phyloP scores from a whole-genome alignment of 2,329 filamentous ascomycete species.

The Fusarium buharicum region DNA sequence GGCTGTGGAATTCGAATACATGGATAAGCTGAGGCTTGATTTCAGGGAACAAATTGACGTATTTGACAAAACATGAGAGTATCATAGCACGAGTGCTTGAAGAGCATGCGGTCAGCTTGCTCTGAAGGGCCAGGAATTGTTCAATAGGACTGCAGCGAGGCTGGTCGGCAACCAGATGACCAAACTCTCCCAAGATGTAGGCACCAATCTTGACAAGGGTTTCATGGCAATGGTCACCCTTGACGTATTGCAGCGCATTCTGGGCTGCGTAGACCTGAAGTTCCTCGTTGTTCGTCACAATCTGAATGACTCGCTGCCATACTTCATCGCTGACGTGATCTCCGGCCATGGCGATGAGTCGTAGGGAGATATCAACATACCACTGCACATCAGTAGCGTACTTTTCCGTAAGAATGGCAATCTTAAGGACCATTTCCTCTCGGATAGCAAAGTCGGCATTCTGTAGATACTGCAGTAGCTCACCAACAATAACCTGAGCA shows the following conservation, averaged over 20 bases:
- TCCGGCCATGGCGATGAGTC: constrained; percentile 94
- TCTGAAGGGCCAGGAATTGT: constrained; percentile 91
- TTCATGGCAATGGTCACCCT: constrained; percentile 93
- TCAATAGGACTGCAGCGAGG: constrained; percentile 95
- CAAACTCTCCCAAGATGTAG: constrained; percentile 96
- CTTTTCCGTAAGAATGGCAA: constrained; percentile 97
- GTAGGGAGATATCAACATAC: constrained; percentile 98
- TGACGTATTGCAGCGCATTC: constrained; percentile 91
- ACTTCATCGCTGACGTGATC: constrained; percentile 99
- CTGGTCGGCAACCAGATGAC: constrained; percentile 93
- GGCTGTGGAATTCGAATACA: constrained; percentile 91
- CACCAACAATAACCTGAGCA: constrained; percentile 89
- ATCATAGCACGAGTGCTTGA: constrained; percentile 93
- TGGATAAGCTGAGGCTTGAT: constrained; percentile 95
- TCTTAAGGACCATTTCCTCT: constrained; percentile 99
- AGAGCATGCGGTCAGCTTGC: constrained; percentile 88
- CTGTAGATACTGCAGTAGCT: constrained; percentile 92
- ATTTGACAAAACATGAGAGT: constrained; percentile 95
- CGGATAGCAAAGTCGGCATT: constrained; percentile 97
- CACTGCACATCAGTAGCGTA: constrained; percentile 98
- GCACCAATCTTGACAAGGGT: constrained; percentile 97
- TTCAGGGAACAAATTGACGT: constrained; percentile 97
- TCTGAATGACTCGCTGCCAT: constrained; percentile 98
- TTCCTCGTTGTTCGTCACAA: constrained; percentile 99
- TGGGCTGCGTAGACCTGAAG: constrained; percentile 96